Percentiles rank a stretch among this genome's conserved stretches.
Conservation (phyloP, 2,329 filamentous ascomycete genomes). For the Clarireedia paspali region DNA sequence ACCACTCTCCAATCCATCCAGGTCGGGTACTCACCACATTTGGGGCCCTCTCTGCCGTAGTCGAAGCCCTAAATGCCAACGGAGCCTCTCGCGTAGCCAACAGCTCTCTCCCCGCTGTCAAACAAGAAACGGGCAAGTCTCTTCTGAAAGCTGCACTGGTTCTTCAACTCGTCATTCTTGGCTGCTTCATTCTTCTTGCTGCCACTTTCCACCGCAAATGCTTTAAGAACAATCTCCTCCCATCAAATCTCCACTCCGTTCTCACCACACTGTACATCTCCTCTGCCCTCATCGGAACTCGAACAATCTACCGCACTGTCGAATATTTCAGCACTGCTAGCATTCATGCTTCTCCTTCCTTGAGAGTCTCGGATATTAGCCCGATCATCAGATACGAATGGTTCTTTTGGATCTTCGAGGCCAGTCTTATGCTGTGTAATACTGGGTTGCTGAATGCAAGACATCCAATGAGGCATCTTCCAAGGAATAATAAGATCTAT, state of each 20-base stretch:
- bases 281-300: slow-evolving; percentile 40
- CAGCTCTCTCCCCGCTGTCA: slow-evolving; percentile 31
- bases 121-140: slow-evolving; percentile 36
- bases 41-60: slow-evolving; percentile 37
- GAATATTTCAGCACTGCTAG: slow-evolving; percentile 47
- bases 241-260: slow-evolving; percentile 20
- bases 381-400: slow-evolving; percentile 48
- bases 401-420: slow-evolving; percentile 54
- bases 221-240: slow-evolving; percentile 27
- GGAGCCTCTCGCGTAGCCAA: slow-evolving; percentile 43
- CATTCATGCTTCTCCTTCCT: slow-evolving; percentile 31
- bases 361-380: slow-evolving; percentile 30
- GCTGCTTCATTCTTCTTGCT: slow-evolving; percentile 41
- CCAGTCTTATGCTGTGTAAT: slow-evolving; percentile 44
- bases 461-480: slow-evolving; percentile 45
- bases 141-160: slow-evolving; percentile 44
- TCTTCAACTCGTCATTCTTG: slow-evolving; percentile 47
- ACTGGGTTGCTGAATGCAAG: slow-evolving; percentile 41
- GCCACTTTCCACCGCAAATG: slow-evolving; percentile 41
- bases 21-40: slow-evolving; percentile 40
- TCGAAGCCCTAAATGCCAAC: slow-evolving; percentile 42
- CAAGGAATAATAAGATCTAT: slow-evolving; percentile 40
- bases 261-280: slow-evolving; percentile 45
- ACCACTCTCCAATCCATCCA: slow-evolving; percentile 45
- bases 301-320: slow-evolving; percentile 51